A percentile compares a stretch with the other conserved stretches of the same genome.
Conservation (phyloP, 2,329 filamentous ascomycete species). For the Trichocomaceae sp. region DNA sequence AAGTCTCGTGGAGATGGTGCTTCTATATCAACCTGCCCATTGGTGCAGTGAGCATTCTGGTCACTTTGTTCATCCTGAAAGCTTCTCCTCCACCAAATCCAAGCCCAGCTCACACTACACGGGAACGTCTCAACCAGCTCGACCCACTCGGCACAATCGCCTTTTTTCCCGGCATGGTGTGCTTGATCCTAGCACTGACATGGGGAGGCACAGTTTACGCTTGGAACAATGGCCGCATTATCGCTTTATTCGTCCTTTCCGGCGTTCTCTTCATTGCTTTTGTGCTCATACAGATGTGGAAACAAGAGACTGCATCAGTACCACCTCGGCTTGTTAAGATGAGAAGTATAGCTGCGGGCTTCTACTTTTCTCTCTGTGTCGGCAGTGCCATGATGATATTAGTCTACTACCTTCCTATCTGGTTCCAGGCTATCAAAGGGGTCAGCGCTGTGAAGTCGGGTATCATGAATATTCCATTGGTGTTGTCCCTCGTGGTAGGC, state of each 20-base stretch:
- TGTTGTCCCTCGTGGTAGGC: slow-evolving; percentile 28
- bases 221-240: slow-evolving; percentile 42
- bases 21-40: slow-evolving; percentile 38
- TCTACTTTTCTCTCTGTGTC: slow-evolving; percentile 36
- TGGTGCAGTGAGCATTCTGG: slow-evolving; percentile 26
- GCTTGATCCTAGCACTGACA: slow-evolving; percentile 45
- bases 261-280: slow-evolving; percentile 44
- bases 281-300: slow-evolving; percentile 30
- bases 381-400: slow-evolving; percentile 40
- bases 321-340: slow-evolving; percentile 41
- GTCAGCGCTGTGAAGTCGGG: slow-evolving; percentile 30
- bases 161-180: slow-evolving; percentile 41
- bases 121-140: slow-evolving; percentile 27
- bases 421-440: slow-evolving; percentile 37
- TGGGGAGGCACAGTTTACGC: slow-evolving; percentile 40
- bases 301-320: slow-evolving; percentile 39
- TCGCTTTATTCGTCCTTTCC: slow-evolving; percentile 46
- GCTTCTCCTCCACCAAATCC: slow-evolving; percentile 21
- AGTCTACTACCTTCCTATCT: slow-evolving; percentile 44
- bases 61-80: slow-evolving; percentile 29
- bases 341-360: slow-evolving; percentile 37
- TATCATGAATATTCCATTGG: slow-evolving; percentile 33
- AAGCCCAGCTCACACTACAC: slow-evolving; percentile 17
- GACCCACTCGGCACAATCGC: slow-evolving; percentile 40
- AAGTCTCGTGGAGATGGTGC: slow-evolving; percentile 40